These are phyloP conservation scores for Phytophthora citricola DNA, from an alignment of 352 stramenopile species.

Conservation along the genomic window DNA sequence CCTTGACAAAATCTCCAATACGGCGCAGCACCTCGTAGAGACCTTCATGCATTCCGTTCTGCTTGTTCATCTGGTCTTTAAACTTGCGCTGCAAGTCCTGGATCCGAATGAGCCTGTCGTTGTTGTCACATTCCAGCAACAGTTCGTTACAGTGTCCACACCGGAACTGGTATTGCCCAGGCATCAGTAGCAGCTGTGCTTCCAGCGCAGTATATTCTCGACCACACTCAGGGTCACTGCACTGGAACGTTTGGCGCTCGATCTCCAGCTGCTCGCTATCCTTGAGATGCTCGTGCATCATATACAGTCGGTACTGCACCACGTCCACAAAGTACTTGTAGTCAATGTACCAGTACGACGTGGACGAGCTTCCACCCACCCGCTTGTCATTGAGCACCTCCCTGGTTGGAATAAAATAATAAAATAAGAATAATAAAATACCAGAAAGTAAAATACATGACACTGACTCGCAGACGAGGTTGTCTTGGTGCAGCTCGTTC, in stretches of 20 bases:
- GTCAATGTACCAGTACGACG: slow-evolving; percentile 93
- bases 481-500: slow-evolving; percentile 87
- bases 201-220: slow-evolving; percentile 89
- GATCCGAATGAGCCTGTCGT: slow-evolving; percentile 77
- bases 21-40: slow-evolving; percentile 85
- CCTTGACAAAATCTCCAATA: slow-evolving; percentile 84
- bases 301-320: slow-evolving; percentile 87
- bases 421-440: slow-evolving; percentile 8
- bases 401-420: slow-evolving; percentile 31
- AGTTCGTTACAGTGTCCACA: slow-evolving; percentile 88
- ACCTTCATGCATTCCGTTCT: slow-evolving; percentile 82
- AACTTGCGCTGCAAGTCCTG: slow-evolving; percentile 87
- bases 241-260: slow-evolving; percentile 88
- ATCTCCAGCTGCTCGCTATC: slow-evolving; percentile 89
- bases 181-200: slow-evolving; percentile 82
- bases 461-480: slow-evolving; percentile 86
- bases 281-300: slow-evolving; percentile 89
- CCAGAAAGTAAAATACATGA: neutral
- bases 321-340: slow-evolving; percentile 94
- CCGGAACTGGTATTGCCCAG: slow-evolving; percentile 83
- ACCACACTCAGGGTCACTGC: slow-evolving; percentile 84
- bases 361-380: slow-evolving; percentile 82
- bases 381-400: slow-evolving; percentile 91
- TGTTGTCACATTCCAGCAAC: slow-evolving; percentile 90
- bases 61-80: slow-evolving; percentile 91